Evolutionary conservation across 768 basidiomycete species (phyloP).

Genomic region (Tulasnella sp.): DNA sequence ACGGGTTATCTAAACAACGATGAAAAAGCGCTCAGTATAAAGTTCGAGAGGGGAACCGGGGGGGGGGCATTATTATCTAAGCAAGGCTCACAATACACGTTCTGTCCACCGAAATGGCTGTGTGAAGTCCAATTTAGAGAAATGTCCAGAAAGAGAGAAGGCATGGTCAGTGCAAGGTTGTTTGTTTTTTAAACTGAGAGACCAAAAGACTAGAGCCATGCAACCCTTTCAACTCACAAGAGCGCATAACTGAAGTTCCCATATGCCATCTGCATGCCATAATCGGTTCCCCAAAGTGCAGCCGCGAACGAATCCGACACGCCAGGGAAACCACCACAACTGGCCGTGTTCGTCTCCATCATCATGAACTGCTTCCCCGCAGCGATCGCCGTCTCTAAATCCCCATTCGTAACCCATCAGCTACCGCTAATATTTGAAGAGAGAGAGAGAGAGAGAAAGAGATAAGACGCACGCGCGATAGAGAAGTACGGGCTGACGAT

Average conservation of each 20-base stretch:
- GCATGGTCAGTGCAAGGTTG: too few relatives aligned
- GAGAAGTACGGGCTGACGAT: constrained; percentile 6
- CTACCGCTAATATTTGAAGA: not conserved
- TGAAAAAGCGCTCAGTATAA: not conserved
- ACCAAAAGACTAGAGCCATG: not conserved
- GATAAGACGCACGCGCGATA: not conserved
- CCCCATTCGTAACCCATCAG: not conserved
- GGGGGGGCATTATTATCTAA: not conserved
- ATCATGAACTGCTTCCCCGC: constrained; percentile 40
- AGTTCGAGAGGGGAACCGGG: not conserved
- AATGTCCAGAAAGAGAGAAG: too few relatives aligned
- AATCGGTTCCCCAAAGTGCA: constrained; percentile 42
- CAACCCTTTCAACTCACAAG: not conserved
- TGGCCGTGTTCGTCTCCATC: constrained; percentile 55
- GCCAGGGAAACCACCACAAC: constrained; percentile 44
- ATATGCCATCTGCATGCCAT: constrained; percentile 39
- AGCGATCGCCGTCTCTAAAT: constrained; percentile 27
- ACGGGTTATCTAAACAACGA: constrained; percentile 12
- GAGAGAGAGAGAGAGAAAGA: too few relatives aligned
- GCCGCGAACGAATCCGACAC: constrained; percentile 40
- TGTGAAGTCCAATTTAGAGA: too few relatives aligned
- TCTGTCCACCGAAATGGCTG: constrained; percentile 28
- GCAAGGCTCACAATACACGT: constrained; percentile 10
- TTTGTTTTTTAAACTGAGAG: too few relatives aligned
- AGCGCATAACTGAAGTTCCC: constrained; percentile 34